Percentiles rank a stretch among this genome's conserved stretches.
Conservation (phyloP, 2,329 filamentous ascomycete species). For the Xylaria sp. region DNA sequence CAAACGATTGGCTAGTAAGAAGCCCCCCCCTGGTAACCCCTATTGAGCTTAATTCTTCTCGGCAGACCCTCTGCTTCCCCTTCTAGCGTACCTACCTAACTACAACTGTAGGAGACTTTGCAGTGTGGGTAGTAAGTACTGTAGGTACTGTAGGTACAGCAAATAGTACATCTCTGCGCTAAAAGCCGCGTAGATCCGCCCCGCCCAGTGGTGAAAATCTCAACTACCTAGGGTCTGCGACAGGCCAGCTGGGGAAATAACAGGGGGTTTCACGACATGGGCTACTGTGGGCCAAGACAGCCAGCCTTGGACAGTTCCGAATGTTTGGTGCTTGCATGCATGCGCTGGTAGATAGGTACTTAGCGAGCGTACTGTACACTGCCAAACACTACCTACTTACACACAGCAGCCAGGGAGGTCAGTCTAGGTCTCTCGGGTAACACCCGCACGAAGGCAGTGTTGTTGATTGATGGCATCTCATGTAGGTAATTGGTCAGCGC, state of each 20-base stretch:
- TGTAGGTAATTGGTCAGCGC: not conserved
- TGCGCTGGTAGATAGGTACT: not conserved
- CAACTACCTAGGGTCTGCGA: constrained; percentile 37
- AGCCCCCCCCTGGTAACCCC: constrained; percentile 11
- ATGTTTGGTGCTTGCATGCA: not conserved
- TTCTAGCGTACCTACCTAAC: not conserved
- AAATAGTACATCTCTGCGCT: not conserved
- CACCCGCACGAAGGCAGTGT: not conserved
- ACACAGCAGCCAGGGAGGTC: no score
- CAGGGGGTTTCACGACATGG: constrained; percentile 36
- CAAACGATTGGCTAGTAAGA: constrained; percentile 40
- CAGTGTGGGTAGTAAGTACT: not conserved
- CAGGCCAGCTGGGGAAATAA: constrained; percentile 41
- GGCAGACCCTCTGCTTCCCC: not conserved
- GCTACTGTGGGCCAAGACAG: not conserved
- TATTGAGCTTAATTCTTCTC: constrained; percentile 10
- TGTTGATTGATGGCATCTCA: not conserved
- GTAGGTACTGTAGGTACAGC: not conserved
- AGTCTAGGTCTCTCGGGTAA: not conserved
- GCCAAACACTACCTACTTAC: not conserved
- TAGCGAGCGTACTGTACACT: no score
- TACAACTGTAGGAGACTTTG: no score
- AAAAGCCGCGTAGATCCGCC: constrained; percentile 31
- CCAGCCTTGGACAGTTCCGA: constrained; percentile 6
- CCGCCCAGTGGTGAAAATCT: constrained; percentile 34